A percentile compares a stretch with the other conserved stretches of the same genome.
These are phyloP conservation scores for Auricularia sp. DNA, from an alignment of 768 basidiomycete species.

Conservation along the genomic window DNA sequence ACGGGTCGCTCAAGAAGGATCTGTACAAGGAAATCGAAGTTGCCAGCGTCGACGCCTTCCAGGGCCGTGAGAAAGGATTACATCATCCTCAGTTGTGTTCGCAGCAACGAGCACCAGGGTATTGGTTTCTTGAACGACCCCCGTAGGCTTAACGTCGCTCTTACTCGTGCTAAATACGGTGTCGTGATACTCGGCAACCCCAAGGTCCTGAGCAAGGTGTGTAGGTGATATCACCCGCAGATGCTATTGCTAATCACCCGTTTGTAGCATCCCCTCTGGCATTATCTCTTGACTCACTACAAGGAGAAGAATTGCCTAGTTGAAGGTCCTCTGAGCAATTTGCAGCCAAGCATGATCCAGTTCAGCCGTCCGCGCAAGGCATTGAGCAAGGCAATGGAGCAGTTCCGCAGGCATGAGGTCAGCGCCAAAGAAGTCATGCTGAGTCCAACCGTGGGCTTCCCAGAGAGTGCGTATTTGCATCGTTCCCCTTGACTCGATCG, in stretches of 20 bases:
- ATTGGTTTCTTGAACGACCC: slow-evolving; percentile 99
- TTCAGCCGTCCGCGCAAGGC: slow-evolving; percentile 95
- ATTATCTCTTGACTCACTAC: slow-evolving; percentile 95
- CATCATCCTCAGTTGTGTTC: slow-evolving; percentile 93
- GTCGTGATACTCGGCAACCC: slow-evolving; percentile 99
- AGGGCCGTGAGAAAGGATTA: slow-evolving; percentile 99
- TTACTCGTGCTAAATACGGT: slow-evolving; percentile 96
- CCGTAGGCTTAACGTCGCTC: slow-evolving; percentile 87
- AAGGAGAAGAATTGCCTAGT: slow-evolving; percentile 92
- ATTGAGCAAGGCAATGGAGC: slow-evolving; percentile 82
- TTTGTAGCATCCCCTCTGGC: slow-evolving; percentile 90
- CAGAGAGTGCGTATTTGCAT: slow-evolving; percentile 37
- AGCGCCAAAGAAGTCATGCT: slow-evolving; percentile 61
- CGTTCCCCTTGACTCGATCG: slow-evolving; percentile 3
- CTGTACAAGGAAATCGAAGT: slow-evolving; percentile 99
- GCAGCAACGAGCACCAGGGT: slow-evolving; percentile 98
- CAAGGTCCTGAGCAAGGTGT: slow-evolving; percentile 95
- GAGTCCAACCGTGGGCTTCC: slow-evolving; percentile 26
- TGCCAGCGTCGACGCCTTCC: slow-evolving; percentile 97
- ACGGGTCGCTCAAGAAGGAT: slow-evolving; percentile 98
- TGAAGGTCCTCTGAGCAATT: slow-evolving; percentile 90
- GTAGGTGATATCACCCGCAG: slow-evolving; percentile 12
- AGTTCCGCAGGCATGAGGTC: slow-evolving; percentile 87
- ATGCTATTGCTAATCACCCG: slow-evolving; percentile 1
- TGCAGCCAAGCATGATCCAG: slow-evolving; percentile 98